phyloP scores from a whole-genome alignment of 306 rosid genomes.

The Quercus agrifolia region DNA sequence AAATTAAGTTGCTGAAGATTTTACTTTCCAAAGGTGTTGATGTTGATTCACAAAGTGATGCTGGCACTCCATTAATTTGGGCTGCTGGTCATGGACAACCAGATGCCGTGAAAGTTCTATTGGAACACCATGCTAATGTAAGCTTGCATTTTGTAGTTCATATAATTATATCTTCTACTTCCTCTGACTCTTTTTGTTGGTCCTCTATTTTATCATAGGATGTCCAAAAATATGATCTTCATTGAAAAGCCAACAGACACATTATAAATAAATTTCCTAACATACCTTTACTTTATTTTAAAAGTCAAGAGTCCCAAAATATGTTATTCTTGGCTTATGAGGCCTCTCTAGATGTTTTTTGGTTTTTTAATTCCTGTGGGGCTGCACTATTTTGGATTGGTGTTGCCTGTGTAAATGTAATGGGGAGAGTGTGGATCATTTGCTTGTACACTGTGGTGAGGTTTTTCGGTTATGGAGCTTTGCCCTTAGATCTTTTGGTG shows the following conservation, averaged over 20 bases:
- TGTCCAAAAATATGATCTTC: no score
- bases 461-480: no score
- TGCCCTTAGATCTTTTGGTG: no score
- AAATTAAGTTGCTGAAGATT: slow-evolving; percentile 64
- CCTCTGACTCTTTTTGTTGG: neutral
- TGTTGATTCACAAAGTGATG: slow-evolving; percentile 79
- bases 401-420: no score
- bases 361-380: neutral
- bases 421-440: no score
- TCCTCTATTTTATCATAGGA: no score
- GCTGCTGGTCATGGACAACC: slow-evolving; percentile 93
- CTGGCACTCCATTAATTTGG: slow-evolving; percentile 90
- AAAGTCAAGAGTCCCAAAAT: no score
- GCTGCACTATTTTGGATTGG: no score
- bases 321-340: neutral
- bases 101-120: slow-evolving; percentile 63
- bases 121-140: slow-evolving; percentile 82
- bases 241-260: no score
- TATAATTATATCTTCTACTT: neutral
- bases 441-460: no score
- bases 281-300: no score
- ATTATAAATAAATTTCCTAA: no score
- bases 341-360: neutral
- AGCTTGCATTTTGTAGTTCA: slow-evolving; percentile 11
- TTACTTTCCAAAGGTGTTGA: slow-evolving; percentile 69